phyloP scores from a whole-genome alignment of 192 early-diverging fungal genomes.

The Podila epigama region DNA sequence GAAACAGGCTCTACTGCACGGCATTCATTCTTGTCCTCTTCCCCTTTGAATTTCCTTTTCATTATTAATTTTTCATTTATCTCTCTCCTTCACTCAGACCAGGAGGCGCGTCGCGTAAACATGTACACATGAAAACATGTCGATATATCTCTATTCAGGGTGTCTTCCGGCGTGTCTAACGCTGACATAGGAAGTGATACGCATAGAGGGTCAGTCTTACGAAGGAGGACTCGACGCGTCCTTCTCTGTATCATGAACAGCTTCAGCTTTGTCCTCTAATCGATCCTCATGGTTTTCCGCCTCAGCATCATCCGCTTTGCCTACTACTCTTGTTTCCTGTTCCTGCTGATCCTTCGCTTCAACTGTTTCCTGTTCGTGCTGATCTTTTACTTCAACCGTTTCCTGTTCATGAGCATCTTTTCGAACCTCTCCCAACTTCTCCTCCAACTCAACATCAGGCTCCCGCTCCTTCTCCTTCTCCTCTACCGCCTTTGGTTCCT shows the following conservation, averaged over 20 bases:
- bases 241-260: too few species aligned
- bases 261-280: background rate
- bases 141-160: background rate
- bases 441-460: background rate
- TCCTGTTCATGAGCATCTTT: background rate
- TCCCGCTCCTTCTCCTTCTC: conserved; percentile 11
- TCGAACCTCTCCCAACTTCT: background rate
- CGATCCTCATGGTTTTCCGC: too few species aligned
- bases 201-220: too few species aligned
- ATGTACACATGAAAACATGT: too few species aligned
- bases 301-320: background rate
- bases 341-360: background rate
- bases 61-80: background rate
- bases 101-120: too few species aligned
- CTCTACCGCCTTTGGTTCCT: background rate
- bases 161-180: background rate
- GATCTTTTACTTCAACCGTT: background rate
- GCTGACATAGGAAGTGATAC: too few species aligned
- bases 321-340: background rate
- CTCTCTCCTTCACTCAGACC: background rate
- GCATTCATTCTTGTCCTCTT: too few species aligned
- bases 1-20: too few species aligned
- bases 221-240: too few species aligned
- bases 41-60: too few species aligned
- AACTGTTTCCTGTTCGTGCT: background rate